Conservation (phyloP, 2,329 filamentous ascomycete species). For the Monascus ruber region DNA sequence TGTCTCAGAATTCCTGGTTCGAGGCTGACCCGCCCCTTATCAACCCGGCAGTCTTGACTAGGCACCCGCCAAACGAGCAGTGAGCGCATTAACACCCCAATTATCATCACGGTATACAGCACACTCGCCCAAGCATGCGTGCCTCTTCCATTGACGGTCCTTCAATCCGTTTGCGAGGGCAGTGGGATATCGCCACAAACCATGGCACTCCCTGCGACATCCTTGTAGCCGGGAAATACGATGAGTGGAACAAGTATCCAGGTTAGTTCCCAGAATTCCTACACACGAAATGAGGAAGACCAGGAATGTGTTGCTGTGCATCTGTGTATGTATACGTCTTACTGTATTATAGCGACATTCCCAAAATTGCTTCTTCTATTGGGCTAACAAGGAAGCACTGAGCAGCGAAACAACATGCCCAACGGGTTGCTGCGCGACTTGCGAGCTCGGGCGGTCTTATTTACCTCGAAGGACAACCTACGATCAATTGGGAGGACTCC, state of each 20-base stretch:
- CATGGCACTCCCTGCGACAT: constrained; percentile 17
- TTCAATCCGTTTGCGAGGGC: too few relatives aligned
- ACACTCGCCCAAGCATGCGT: too few relatives aligned
- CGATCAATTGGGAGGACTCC: constrained; percentile 44
- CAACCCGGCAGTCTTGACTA: too few relatives aligned
- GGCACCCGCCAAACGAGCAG: too few relatives aligned
- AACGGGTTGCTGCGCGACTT: constrained; percentile 34
- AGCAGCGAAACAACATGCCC: constrained; percentile 40
- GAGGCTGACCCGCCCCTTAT: too few relatives aligned
- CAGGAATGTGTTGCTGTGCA: not conserved
- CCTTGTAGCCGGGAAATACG: constrained; percentile 15
- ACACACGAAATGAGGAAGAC: not conserved
- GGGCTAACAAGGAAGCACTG: not conserved
- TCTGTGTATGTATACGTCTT: not conserved
- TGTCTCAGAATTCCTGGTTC: too few relatives aligned
- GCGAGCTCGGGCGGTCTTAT: constrained; percentile 39
- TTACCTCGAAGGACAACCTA: constrained; percentile 43
- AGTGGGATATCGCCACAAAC: too few relatives aligned
- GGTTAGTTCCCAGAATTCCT: constrained; percentile 14
- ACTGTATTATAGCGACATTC: not conserved
- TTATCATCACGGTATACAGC: too few relatives aligned
- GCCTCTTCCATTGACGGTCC: too few relatives aligned
- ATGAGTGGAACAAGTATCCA: constrained; percentile 30
- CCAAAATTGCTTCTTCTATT: not conserved
- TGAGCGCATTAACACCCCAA: too few relatives aligned